Percentiles rank a stretch among this genome's conserved stretches.
phyloP scores from a whole-genome alignment of 1,284 basidiomycete species.

The Cryptococcus sp. region DNA sequence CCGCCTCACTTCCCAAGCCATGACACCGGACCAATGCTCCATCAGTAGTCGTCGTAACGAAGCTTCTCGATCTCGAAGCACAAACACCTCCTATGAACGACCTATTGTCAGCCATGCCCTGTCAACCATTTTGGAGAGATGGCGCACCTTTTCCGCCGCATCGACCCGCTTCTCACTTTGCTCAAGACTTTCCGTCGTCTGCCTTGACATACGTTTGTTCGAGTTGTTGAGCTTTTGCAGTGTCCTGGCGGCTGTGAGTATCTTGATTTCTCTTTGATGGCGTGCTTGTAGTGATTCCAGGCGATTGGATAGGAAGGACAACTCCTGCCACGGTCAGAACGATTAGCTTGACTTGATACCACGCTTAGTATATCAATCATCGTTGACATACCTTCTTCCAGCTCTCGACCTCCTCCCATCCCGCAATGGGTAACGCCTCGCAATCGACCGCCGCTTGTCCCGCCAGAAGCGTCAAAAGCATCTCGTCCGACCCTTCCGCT shows the following conservation, averaged over 20 bases:
- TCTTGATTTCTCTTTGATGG: conserved; percentile 53
- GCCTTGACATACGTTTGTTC: conserved; percentile 52
- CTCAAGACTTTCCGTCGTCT: conserved; percentile 51
- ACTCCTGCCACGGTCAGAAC: conserved; percentile 35
- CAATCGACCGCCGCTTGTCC: conserved; percentile 77
- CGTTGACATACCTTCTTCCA: conserved; percentile 71
- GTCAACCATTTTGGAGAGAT: background rate
- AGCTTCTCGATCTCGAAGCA: conserved; percentile 48
- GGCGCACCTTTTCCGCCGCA: conserved; percentile 50
- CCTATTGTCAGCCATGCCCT: background rate
- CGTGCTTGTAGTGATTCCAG: conserved; percentile 44
- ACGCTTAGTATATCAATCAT: background rate
- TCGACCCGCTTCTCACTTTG: conserved; percentile 51
- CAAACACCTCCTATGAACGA: conserved; percentile 47
- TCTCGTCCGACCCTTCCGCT: conserved; percentile 61
- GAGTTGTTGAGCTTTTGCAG: conserved; percentile 51
- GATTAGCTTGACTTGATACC: background rate
- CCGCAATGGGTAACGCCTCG: conserved; percentile 69
- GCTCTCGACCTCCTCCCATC: conserved; percentile 84
- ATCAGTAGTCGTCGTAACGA: conserved; percentile 44
- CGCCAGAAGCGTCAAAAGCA: conserved; percentile 77
- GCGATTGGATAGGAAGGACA: conserved; percentile 43
- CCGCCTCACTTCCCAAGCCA: conserved; percentile 53
- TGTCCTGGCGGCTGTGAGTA: conserved; percentile 52
- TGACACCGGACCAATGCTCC: conserved; percentile 53